These are phyloP conservation scores for Chrysosporium queenslandicum DNA, from an alignment of 2,329 filamentous ascomycete genomes.

Conservation along the genomic window DNA sequence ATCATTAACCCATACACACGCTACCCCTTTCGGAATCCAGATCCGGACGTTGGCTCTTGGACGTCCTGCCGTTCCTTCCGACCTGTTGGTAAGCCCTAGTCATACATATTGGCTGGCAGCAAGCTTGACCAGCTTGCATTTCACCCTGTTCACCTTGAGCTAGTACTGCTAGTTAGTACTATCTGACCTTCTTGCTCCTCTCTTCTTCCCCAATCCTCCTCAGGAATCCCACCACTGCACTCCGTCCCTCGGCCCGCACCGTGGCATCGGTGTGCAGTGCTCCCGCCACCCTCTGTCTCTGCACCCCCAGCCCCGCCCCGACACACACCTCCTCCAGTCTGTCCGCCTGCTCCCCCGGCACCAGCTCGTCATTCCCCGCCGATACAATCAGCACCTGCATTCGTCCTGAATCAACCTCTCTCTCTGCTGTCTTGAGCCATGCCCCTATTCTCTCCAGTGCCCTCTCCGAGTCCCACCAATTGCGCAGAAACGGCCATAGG, in stretches of 20 bases:
- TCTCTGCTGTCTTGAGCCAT: neutral
- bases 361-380: constrained; percentile 37
- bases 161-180: no score
- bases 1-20: neutral
- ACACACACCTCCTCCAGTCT: constrained; percentile 29
- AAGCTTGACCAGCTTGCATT: no score
- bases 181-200: neutral
- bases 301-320: constrained; percentile 26
- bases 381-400: constrained; percentile 34
- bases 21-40: neutral
- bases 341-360: constrained; percentile 31
- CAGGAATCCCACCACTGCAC: constrained; percentile 26
- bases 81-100: no score
- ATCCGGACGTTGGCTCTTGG: no score
- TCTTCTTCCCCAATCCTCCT: neutral
- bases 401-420: neutral
- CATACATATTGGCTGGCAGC: no score
- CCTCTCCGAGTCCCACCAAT: constrained; percentile 41
- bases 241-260: constrained; percentile 35
- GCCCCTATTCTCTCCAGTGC: constrained; percentile 35
- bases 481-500: constrained; percentile 63
- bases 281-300: constrained; percentile 33
- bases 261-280: constrained; percentile 44
- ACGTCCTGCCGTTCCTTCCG: no score
- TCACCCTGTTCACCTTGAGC: no score